Conservation (phyloP, 768 basidiomycete species). For the Tubosaeta sp. region DNA sequence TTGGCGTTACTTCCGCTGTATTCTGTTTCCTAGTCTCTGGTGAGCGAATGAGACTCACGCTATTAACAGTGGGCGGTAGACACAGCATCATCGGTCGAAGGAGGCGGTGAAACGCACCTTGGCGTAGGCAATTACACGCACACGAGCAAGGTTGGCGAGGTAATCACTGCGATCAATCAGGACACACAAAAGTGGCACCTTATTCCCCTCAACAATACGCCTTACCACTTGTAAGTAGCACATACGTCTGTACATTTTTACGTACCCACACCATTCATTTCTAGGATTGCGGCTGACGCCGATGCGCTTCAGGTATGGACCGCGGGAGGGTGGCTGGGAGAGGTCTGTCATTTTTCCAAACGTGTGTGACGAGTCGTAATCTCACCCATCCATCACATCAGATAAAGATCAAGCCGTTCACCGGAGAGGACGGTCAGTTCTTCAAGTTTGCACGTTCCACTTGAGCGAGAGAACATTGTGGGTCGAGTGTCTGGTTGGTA, state of each 20-base stretch:
- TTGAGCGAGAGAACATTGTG: no score
- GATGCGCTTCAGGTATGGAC: not conserved
- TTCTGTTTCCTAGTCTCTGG: not conserved
- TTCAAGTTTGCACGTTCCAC: not conserved
- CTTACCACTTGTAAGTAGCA: not conserved
- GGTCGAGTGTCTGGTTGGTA: no score
- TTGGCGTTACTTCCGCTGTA: not conserved
- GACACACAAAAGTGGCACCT: not conserved
- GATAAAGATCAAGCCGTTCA: not conserved
- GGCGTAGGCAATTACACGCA: not conserved
- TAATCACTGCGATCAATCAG: not conserved
- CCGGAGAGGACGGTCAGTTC: not conserved
- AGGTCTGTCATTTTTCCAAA: not conserved
- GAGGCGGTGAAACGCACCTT: not conserved
- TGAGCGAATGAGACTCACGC: not conserved
- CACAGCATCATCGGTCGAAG: not conserved
- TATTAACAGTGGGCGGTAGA: not conserved
- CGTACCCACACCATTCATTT: not conserved
- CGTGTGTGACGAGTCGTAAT: not conserved
- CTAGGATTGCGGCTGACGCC: not conserved
- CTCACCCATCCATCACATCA: not conserved
- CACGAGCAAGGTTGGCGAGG: not conserved
- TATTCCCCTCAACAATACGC: not conserved
- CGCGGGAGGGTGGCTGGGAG: not conserved
- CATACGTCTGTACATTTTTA: not conserved